Percentiles rank a stretch among this genome's conserved stretches.
Evolutionary conservation across 2,329 filamentous ascomycete species (phyloP).

Genomic region (Hypoxylon sp.): DNA sequence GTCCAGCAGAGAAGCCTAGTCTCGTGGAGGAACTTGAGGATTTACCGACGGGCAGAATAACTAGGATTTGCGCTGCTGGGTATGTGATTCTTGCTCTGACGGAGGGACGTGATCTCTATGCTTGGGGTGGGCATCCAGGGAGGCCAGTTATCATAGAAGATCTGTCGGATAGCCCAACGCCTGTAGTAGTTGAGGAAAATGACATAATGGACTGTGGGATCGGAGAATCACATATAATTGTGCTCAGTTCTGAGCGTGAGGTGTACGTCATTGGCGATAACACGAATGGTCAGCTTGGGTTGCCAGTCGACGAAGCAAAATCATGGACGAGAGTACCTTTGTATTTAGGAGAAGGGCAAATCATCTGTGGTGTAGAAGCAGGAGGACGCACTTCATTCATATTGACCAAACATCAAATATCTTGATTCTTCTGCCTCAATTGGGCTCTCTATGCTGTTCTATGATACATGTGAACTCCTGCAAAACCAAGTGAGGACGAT

Average conservation of each 20-base stretch:
- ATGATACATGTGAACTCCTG: constrained; percentile 62
- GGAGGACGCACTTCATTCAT: constrained; percentile 67
- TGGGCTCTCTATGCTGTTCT: constrained; percentile 62
- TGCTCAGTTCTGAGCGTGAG: constrained; percentile 63
- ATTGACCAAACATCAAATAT: constrained; percentile 53
- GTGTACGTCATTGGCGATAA: constrained; percentile 72
- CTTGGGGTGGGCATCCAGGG: constrained; percentile 69
- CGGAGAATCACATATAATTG: constrained; percentile 72
- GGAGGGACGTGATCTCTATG: constrained; percentile 69
- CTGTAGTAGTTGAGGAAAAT: constrained; percentile 62
- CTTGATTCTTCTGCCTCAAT: constrained; percentile 52
- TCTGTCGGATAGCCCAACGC: constrained; percentile 57
- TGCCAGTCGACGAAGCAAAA: constrained; percentile 50
- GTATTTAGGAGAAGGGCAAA: constrained; percentile 46
- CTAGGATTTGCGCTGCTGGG: constrained; percentile 69
- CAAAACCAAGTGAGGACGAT: constrained; percentile 46
- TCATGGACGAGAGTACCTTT: constrained; percentile 59
- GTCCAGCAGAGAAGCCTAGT: constrained; percentile 63
- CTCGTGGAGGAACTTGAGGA: constrained; percentile 65
- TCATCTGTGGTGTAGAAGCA: constrained; percentile 62
- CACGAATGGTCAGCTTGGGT: constrained; percentile 71
- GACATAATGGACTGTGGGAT: constrained; percentile 72
- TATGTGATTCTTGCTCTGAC: constrained; percentile 72
- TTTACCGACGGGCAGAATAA: constrained; percentile 66
- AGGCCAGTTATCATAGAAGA: constrained; percentile 53